phyloP scores from a whole-genome alignment of 345 rosid species.

The Salix suchowensis region DNA sequence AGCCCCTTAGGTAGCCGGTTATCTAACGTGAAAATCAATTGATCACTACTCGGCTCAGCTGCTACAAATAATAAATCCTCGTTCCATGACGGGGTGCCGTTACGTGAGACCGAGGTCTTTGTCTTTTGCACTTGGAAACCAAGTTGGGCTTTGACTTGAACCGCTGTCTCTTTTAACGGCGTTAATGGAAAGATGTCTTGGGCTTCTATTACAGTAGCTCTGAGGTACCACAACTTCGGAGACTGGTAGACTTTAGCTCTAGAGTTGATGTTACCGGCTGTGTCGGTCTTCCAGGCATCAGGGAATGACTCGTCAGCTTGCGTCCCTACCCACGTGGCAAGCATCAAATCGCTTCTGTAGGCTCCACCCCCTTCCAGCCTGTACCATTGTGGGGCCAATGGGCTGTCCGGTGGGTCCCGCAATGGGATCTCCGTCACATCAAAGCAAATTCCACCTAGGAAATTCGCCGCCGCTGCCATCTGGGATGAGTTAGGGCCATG shows the following conservation, averaged over 20 bases:
- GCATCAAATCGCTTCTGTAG: conserved; percentile 68
- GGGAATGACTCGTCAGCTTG: conserved; percentile 93
- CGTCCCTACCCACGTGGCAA: conserved; percentile 92
- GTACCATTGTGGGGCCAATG: conserved; percentile 94
- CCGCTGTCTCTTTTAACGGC: conserved; percentile 48
- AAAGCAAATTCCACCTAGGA: conserved; percentile 79
- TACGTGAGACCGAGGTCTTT: conserved; percentile 41
- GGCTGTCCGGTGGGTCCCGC: conserved; percentile 94
- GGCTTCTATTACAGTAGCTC: conserved; percentile 69
- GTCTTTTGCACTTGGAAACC: conserved; percentile 79
- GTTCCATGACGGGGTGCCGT: conserved; percentile 76
- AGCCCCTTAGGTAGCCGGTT: conserved; percentile 52
- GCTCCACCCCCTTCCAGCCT: conserved; percentile 72
- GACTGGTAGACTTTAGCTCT: conserved; percentile 80
- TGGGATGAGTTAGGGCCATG: conserved; percentile 22
- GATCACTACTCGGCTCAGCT: conserved; percentile 71
- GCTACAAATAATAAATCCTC: conserved; percentile 77
- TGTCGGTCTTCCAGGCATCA: conserved; percentile 84
- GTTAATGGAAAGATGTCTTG: conserved; percentile 52
- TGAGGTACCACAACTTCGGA: conserved; percentile 80
- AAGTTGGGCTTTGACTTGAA: conserved; percentile 63
- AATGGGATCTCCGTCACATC: conserved; percentile 73
- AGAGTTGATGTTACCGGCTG: conserved; percentile 57
- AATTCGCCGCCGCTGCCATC: conserved; percentile 28
- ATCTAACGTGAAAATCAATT: conserved; percentile 52